phyloP scores from a whole-genome alignment of 176 grass and related monocot genomes.

The Elymus sibiricus region DNA sequence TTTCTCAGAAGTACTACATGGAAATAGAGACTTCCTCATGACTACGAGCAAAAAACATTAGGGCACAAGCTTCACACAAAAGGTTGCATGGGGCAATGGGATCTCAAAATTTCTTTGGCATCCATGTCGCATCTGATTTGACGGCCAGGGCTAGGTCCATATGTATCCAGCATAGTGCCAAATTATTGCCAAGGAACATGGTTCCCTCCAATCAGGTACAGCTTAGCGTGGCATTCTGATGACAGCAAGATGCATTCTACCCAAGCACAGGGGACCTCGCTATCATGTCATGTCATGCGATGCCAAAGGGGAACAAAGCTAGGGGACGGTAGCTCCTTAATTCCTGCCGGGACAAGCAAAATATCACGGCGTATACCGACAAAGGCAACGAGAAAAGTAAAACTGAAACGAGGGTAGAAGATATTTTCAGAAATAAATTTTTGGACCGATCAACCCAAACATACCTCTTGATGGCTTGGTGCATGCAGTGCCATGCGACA shows the following conservation, averaged over 20 bases:
- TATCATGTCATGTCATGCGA: not conserved
- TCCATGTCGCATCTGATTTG: not conserved
- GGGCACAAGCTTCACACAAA: not conserved
- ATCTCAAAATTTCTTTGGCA: too few species aligned
- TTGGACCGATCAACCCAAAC: too few species aligned
- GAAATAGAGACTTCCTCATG: not conserved
- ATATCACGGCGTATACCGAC: not conserved
- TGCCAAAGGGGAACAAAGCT: not conserved
- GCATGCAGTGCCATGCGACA: too few species aligned
- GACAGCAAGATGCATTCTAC: slow-evolving; percentile 11
- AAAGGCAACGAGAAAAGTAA: not conserved
- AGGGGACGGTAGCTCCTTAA: not conserved
- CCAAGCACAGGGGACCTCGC: slow-evolving; percentile 3
- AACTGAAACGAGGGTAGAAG: too few species aligned
- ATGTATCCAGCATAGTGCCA: not conserved
- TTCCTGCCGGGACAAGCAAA: not conserved
- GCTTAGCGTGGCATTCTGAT: not conserved
- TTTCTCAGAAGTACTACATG: not conserved
- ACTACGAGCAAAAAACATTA: not conserved
- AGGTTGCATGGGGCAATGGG: too few species aligned
- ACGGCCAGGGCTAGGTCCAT: not conserved
- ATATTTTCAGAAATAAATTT: too few species aligned
- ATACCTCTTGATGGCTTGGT: too few species aligned
- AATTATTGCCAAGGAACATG: slow-evolving; percentile 20
- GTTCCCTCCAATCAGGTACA: not conserved